A percentile compares a stretch with the other conserved stretches of the same genome.
Evolutionary conservation across 768 basidiomycete genomes (phyloP).

Genomic region (Psilocybe tampanensis): DNA sequence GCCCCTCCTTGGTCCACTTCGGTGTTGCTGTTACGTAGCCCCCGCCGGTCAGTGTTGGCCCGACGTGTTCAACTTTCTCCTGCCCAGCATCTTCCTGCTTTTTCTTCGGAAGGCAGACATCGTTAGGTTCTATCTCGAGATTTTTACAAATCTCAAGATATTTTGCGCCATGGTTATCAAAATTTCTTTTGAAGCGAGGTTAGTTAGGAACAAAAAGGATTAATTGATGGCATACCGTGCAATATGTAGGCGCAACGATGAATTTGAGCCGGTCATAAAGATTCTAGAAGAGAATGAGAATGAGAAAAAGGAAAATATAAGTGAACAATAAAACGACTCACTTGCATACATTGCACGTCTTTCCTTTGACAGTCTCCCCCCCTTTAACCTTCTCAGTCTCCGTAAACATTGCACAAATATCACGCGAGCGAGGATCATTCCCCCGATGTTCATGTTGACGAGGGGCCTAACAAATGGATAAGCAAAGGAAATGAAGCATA

Average conservation of each 20-base stretch:
- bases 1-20: conserved; percentile 20
- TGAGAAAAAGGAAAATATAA: no score
- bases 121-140: not conserved
- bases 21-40: not conserved
- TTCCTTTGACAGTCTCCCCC: not conserved
- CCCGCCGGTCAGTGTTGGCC: no score
- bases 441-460: not conserved
- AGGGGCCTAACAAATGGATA: no score
- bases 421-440: not conserved
- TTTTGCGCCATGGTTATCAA: not conserved
- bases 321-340: not conserved
- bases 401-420: not conserved
- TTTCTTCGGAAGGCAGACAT: not conserved
- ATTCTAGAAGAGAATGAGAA: no score
- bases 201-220: no score
- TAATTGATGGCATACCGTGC: no score
- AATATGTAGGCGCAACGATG: no score
- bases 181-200: not conserved
- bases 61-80: no score
- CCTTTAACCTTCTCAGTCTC: not conserved
- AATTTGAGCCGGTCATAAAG: not conserved
- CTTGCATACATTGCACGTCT: not conserved
- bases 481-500: no score
- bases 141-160: conserved; percentile 5
- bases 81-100: no score